Conservation (phyloP, 176 grass and related monocot genomes). For the Paspalum vaginatum region DNA sequence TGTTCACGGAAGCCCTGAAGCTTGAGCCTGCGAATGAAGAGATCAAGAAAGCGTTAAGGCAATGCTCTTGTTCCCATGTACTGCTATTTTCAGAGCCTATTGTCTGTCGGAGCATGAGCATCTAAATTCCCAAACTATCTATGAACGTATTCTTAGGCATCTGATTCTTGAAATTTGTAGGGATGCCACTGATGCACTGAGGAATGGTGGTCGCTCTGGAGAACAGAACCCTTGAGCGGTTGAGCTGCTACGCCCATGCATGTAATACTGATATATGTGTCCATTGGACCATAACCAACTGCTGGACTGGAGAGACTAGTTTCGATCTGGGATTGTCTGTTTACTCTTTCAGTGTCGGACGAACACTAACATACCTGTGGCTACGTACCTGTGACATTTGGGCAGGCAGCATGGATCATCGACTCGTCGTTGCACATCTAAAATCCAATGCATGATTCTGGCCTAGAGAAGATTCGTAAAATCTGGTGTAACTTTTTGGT, state of each 20-base stretch:
- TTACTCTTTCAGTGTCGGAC: not conserved
- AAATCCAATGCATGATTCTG: no score
- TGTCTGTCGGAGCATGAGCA: not conserved
- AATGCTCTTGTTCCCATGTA: not conserved
- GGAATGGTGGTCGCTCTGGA: not conserved
- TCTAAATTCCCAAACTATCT: not conserved
- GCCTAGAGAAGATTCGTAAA: no score
- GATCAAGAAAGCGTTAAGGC: slow-evolving; percentile 43
- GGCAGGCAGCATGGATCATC: no score
- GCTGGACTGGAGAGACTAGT: not conserved
- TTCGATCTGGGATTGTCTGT: not conserved
- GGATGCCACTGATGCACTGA: not conserved
- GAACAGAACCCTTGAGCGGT: not conserved
- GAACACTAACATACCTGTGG: not conserved
- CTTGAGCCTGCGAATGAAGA: slow-evolving; percentile 29
- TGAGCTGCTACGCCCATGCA: no score
- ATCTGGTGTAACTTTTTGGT: no score
- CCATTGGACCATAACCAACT: not conserved
- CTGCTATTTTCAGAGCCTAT: not conserved
- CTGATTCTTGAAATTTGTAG: not conserved
- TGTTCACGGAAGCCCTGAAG: slow-evolving; percentile 29
- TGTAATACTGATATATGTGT: not conserved
- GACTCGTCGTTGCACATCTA: no score
- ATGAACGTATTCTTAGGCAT: not conserved
- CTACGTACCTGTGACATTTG: not conserved